A percentile compares a stretch with the other conserved stretches of the same genome.
Evolutionary conservation across 164 flowering plant genomes (phyloP).

Genomic region (Hamamelis virginiana): DNA sequence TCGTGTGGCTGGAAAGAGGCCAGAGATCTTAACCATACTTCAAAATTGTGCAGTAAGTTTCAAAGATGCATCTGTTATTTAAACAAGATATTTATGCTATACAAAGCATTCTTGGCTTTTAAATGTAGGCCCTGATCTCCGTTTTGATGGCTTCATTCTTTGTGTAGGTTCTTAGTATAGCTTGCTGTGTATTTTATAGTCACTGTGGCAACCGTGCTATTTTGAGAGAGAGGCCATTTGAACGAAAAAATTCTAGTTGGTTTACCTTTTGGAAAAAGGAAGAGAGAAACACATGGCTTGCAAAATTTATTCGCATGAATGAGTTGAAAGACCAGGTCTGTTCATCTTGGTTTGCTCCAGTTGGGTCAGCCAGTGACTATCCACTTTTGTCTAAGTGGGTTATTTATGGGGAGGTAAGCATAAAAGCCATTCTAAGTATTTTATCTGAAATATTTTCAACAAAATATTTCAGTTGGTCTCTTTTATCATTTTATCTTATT

Average conservation of each 20-base stretch:
- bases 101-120: background rate
- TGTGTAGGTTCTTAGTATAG: conserved; percentile 88
- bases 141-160: conserved; percentile 9
- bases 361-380: conserved; percentile 97
- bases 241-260: conserved; percentile 59
- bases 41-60: conserved; percentile 96
- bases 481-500: conserved; percentile 1
- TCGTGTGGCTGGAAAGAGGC: conserved; percentile 92
- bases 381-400: conserved; percentile 98
- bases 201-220: conserved; percentile 94
- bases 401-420: conserved; percentile 85
- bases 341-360: conserved; percentile 99
- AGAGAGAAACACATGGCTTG: conserved; percentile 70
- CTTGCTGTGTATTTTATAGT: conserved; percentile 97
- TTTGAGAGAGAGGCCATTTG: conserved; percentile 56
- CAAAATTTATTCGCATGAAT: conserved; percentile 64
- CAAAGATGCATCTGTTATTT: conserved; percentile 1
- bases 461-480: background rate
- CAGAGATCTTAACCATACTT: conserved; percentile 76
- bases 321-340: conserved; percentile 90
- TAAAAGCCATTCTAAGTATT: background rate
- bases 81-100: background rate
- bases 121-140: conserved; percentile 7
- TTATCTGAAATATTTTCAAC: background rate
- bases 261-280: conserved; percentile 74